Percentiles rank a stretch among this genome's conserved stretches.
Evolutionary conservation across 1,284 basidiomycete genomes (phyloP).

Genomic region (Dichomitus squalens): DNA sequence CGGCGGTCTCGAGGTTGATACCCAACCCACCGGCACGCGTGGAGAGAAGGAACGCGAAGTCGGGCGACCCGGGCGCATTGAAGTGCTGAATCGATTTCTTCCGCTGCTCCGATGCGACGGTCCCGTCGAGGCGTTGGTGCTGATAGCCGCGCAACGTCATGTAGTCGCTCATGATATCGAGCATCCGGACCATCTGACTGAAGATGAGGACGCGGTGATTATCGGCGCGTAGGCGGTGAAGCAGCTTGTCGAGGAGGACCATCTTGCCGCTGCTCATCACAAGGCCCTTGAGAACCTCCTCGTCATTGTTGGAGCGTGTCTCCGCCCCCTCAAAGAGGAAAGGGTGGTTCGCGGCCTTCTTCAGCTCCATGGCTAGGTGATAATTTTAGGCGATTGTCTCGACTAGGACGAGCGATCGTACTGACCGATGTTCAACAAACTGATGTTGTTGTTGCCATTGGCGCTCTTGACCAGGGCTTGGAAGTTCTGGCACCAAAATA

Average conservation of each 20-base stretch:
- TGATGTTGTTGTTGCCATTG: constrained; percentile 84
- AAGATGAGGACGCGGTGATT: constrained; percentile 98
- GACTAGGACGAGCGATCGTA: constrained; percentile 7
- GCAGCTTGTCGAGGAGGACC: constrained; percentile 94
- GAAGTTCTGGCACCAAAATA: constrained; percentile 73
- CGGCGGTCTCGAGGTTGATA: constrained; percentile 97
- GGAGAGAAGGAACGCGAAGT: constrained; percentile 84
- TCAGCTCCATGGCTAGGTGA: constrained; percentile 84
- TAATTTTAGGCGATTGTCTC: constrained; percentile 6
- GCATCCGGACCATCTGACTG: constrained; percentile 99
- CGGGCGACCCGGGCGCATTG: constrained; percentile 73
- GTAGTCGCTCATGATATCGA: constrained; percentile 98
- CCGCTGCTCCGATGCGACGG: constrained; percentile 76
- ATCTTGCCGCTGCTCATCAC: constrained; percentile 99
- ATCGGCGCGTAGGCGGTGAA: constrained; percentile 86
- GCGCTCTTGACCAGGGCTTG: constrained; percentile 88
- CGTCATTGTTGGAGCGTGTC: constrained; percentile 68
- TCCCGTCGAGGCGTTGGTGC: constrained; percentile 76
- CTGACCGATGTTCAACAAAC: constrained; percentile 89
- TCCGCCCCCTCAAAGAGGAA: constrained; percentile 98
- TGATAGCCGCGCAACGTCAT: constrained; percentile 89
- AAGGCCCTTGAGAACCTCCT: constrained; percentile 92
- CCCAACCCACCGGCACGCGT: constrained; percentile 97
- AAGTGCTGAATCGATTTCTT: constrained; percentile 86
- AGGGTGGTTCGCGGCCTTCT: constrained; percentile 98